Evolutionary conservation across 176 grass and related monocot species (phyloP), one percentile per base, ranked within the genome.

Genomic region (Oryza glumipatula): DNA sequence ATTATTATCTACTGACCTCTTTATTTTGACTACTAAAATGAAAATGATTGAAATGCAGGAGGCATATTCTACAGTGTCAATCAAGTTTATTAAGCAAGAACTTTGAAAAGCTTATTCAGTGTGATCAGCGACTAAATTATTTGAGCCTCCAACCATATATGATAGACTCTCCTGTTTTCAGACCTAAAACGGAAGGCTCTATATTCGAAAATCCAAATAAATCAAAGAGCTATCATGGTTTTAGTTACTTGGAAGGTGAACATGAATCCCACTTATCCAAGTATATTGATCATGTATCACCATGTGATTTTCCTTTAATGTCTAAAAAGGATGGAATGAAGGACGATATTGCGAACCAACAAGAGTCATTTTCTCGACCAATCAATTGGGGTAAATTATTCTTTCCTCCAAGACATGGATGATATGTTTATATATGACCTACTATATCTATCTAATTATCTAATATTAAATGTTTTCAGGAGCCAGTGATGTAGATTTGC

Each of bases 101-200:
- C 80, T 84, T 98, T 78, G 96, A 98, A 71, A 98, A 98, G 68
- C 86, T 98, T 67, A 67, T 94, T 58, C 89, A 94, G 15, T 95
- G 86, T 85, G 93, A 98, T 85, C 70, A 85, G 1, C 88, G 89
- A 33, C 70, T 98, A 67, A 72, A 92, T 74, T 72, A 83, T 38
- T 60, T 95, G 51, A 94, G 93, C 67, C 88, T 66, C 46, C 93
- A 94, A 14, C 83, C 83, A 52, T 81, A 80, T 63, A 75, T 77
- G 28, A 82, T 86, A 39, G 83, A 95, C 32, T 89, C 85, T 68
- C 85, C 51, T 15, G 44, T 38, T 85, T 92, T 92, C 76, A 86
- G 92, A 71, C 64, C 71, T 45, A 91, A 65, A 72, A 78, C 61
- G 36, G 89, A 65, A 76, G 75, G 72, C 33, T 82, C 83, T 78